Base-by-base conservation (phyloP, 2,329 filamentous ascomycete species). In the Fusarium illudens region DNA sequence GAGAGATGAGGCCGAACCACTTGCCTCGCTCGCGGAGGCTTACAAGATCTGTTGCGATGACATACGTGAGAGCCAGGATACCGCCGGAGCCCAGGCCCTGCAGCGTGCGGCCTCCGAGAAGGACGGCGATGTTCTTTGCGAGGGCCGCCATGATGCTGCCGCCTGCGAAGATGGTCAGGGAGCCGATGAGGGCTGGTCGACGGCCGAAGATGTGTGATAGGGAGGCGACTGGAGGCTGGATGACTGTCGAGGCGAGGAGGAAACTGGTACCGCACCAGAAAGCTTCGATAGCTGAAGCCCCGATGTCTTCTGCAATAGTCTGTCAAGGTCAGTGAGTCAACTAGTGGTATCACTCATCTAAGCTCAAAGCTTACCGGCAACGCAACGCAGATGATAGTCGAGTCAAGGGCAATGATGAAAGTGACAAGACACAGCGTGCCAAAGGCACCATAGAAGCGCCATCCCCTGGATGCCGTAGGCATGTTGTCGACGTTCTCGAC, bases 11-110 rank as follows among this genome's bases (percentile, higher is more conserved):
- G 54, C 69, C 79, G 59, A 77, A 79, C 75, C 78, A 82, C 65
- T 79, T 78, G 42, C 81, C 80, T 65, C 82, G 75, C 60, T 79
- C 76, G 44, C 79, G 70, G 9, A 84, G 76, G 6, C 80, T 80
- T 22, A 84, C 82, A 12, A 84, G 72, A 64, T 84, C 83, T 0
- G 81, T 84, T 12, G 83, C 72, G 39, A 84, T 75, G 46, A 84
- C 78, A 61, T 84, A 82, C 6, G 77, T 81, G 33, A 86, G 72
- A 2, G 81, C 76, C 9, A 84, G 73, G 48, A 86, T 79, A 10
- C 85, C 84, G 30, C 84, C 84, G 4, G 81, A 84, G 17, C 84
- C 84, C 25, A 85, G 75, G 7, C 84, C 84, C 67, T 86, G 84
- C 22, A 86, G 73, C 0, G 80, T 80, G 1, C 87, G 80, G n/a